Evolutionary conservation across 2,329 filamentous ascomycete genomes (phyloP).

Genomic region (Sporothrix euskadiensis): DNA sequence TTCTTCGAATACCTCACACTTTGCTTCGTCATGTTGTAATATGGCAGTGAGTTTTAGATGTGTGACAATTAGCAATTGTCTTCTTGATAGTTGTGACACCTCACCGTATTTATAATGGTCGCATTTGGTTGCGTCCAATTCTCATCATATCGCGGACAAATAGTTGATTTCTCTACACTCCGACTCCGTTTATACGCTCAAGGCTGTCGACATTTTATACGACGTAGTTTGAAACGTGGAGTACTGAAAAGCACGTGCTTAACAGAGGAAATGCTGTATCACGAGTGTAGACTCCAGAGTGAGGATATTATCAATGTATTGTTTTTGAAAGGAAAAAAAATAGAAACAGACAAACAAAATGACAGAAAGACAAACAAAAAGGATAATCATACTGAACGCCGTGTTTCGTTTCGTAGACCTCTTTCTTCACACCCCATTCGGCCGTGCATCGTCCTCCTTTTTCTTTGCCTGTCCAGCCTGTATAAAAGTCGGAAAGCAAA

Average conservation of each 20-base stretch:
- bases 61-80: no score
- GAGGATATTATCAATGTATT: slow-evolving; percentile 4
- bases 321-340: neutral
- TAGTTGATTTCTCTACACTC: neutral
- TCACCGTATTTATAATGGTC: neutral
- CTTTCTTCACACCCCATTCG: neutral
- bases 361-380: neutral
- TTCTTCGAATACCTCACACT: neutral
- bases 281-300: neutral
- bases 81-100: no score
- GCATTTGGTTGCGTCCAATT: neutral
- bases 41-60: neutral
- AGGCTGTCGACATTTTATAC: neutral
- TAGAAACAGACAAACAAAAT: neutral
- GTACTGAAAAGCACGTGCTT: neutral
- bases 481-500: slow-evolving; percentile 15
- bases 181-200: neutral
- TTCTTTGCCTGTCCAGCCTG: slow-evolving; percentile 7
- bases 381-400: slow-evolving; percentile 10
- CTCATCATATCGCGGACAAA: neutral
- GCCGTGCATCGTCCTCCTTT: neutral
- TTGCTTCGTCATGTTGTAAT: no score
- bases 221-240: neutral
- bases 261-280: neutral
- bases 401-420: slow-evolving; percentile 18